Evolutionary conservation across 73 alveolate genomes (phyloP).

Genomic region (Symbiodinium pilosum): DNA sequence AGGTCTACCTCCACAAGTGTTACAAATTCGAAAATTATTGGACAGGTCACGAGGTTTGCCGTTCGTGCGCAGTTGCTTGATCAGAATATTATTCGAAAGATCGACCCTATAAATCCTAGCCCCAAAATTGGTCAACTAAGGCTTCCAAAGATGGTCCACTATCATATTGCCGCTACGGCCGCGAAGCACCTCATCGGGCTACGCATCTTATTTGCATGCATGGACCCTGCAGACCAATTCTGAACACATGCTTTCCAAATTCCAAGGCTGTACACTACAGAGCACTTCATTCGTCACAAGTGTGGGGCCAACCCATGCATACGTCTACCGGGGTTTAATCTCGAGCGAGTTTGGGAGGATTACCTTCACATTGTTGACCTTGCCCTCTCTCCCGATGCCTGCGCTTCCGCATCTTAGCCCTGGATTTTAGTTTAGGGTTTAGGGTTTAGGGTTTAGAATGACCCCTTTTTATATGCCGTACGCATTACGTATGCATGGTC

Average conservation of each 20-base stretch:
- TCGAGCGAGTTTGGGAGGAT: not conserved
- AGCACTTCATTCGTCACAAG: not conserved
- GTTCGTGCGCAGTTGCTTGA: not conserved
- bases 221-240: no score
- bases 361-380: not conserved
- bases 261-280: not conserved
- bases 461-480: no score
- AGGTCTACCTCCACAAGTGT: not conserved
- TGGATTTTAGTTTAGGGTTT: not conserved
- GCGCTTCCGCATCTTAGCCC: not conserved
- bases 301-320: not conserved
- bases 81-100: no score
- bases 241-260: no score
- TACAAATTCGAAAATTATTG: not conserved
- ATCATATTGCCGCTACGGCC: not conserved
- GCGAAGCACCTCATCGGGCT: not conserved
- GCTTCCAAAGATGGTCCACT: not conserved
- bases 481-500: no score
- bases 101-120: not conserved
- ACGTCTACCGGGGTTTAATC: not conserved
- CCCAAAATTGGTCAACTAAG: not conserved
- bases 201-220: no score
- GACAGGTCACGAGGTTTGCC: not conserved
- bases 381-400: not conserved
- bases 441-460: not conserved